Percentiles rank a stretch among this genome's conserved stretches.
Conservation (phyloP, 352 stramenopile genomes). For the Phytophthora tubulina region DNA sequence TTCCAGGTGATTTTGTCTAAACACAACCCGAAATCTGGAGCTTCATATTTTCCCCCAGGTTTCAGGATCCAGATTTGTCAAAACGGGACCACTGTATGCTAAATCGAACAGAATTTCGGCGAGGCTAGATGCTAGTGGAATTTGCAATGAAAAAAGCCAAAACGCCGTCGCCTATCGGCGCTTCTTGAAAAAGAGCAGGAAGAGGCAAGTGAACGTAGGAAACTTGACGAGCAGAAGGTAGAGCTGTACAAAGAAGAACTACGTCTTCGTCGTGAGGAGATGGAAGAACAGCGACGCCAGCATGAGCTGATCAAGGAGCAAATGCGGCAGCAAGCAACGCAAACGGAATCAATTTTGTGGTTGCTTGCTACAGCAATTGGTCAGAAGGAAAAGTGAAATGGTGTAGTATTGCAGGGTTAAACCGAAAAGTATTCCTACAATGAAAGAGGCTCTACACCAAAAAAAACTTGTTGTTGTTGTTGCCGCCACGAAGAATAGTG, state of each 20-base stretch:
- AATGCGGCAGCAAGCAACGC: constrained; percentile 10
- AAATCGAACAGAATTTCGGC: not conserved
- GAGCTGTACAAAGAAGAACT: not conserved
- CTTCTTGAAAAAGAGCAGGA: constrained; percentile 4
- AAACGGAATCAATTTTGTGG: not conserved
- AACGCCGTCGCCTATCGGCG: not conserved
- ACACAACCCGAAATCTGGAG: not conserved
- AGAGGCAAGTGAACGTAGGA: not conserved
- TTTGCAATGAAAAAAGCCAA: not conserved
- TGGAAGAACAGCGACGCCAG: not conserved
- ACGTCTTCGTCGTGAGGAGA: not conserved
- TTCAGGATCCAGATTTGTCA: no score
- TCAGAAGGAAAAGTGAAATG: not conserved
- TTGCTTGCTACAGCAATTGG: not conserved
- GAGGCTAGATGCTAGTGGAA: not conserved
- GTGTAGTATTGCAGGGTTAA: not conserved
- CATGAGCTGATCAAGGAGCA: not conserved
- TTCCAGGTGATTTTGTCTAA: no score
- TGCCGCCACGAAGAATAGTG: not conserved
- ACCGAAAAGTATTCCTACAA: constrained; percentile 7
- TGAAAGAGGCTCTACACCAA: not conserved
- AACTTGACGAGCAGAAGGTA: not conserved
- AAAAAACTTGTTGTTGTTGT: constrained; percentile 16
- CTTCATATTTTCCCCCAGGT: not conserved
- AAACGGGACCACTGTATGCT: no score